Conservation (phyloP, 176 grass and related monocot genomes). For the Paspalum vaginatum region DNA sequence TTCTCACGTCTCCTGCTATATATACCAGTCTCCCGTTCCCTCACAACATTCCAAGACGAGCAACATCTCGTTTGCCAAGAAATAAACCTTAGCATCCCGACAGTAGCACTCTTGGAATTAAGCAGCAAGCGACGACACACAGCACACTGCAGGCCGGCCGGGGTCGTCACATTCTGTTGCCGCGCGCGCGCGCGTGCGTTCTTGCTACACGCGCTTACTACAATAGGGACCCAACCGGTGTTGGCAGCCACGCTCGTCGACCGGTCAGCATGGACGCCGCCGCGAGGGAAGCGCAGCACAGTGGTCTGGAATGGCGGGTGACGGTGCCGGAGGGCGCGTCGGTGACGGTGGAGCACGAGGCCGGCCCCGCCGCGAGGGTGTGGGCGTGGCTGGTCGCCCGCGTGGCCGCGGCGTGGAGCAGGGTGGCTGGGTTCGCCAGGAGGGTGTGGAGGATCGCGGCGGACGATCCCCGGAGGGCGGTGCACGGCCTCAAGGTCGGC, state of each 20-base stretch:
- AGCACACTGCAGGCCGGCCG: neutral
- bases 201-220: neutral
- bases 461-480: constrained; percentile 58
- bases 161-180: neutral
- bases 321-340: constrained; percentile 53
- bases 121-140: constrained; percentile 6
- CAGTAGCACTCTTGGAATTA: too few species aligned
- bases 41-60: constrained; percentile 43
- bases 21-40: constrained; percentile 3
- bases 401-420: neutral
- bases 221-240: constrained; percentile 22
- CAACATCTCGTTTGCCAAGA: constrained; percentile 17
- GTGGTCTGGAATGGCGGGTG: constrained; percentile 58
- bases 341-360: constrained; percentile 41
- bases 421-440: constrained; percentile 20
- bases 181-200: too few species aligned
- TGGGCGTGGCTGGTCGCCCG: constrained; percentile 35
- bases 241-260: neutral
- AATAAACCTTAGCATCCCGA: constrained; percentile 22
- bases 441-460: constrained; percentile 57
- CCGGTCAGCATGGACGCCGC: constrained; percentile 41
- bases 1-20: constrained; percentile 16
- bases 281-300: constrained; percentile 34
- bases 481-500: constrained; percentile 68
- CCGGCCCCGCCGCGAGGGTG: neutral